phyloP scores from a whole-genome alignment of 1,284 basidiomycete species.

The Lentinula novae-zelandiae region DNA sequence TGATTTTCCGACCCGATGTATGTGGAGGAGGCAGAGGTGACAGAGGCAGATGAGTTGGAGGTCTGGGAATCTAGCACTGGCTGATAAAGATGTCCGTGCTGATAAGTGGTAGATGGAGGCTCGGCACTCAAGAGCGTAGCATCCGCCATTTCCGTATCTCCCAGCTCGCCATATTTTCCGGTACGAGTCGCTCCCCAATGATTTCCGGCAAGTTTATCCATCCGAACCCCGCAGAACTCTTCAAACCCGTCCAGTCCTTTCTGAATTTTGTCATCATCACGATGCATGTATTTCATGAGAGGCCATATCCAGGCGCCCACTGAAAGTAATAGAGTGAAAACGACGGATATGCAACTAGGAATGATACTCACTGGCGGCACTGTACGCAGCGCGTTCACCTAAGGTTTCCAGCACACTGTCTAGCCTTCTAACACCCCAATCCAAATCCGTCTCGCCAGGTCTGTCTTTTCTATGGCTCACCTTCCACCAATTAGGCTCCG shows the following conservation, averaged over 20 bases:
- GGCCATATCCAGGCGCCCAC: slow-evolving; percentile 64
- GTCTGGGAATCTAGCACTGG: not conserved
- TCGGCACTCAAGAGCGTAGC: not conserved
- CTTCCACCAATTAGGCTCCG: slow-evolving; percentile 1
- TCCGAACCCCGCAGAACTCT: slow-evolving; percentile 58
- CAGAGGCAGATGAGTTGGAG: not conserved
- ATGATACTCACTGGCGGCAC: slow-evolving; percentile 56
- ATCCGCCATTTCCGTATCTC: not conserved
- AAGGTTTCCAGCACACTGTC: slow-evolving; percentile 56
- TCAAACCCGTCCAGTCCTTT: slow-evolving; percentile 58
- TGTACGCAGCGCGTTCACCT: slow-evolving; percentile 62
- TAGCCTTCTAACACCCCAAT: slow-evolving; percentile 55
- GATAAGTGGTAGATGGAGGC: not conserved
- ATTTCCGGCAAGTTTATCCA: slow-evolving; percentile 20
- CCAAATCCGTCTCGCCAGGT: slow-evolving; percentile 28
- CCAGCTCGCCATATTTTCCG: not conserved
- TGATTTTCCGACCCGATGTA: not conserved
- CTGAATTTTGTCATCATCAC: slow-evolving; percentile 49
- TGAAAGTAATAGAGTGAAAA: slow-evolving; percentile 23
- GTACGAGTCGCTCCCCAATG: not conserved
- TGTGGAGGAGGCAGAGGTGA: not conserved
- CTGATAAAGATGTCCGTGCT: not conserved
- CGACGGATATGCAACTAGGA: slow-evolving; percentile 13
- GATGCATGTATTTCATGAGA: slow-evolving; percentile 60
- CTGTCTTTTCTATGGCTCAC: not conserved